Conservation (phyloP, 2,329 filamentous ascomycete genomes). For the Pseudogymnoascus sp. region DNA sequence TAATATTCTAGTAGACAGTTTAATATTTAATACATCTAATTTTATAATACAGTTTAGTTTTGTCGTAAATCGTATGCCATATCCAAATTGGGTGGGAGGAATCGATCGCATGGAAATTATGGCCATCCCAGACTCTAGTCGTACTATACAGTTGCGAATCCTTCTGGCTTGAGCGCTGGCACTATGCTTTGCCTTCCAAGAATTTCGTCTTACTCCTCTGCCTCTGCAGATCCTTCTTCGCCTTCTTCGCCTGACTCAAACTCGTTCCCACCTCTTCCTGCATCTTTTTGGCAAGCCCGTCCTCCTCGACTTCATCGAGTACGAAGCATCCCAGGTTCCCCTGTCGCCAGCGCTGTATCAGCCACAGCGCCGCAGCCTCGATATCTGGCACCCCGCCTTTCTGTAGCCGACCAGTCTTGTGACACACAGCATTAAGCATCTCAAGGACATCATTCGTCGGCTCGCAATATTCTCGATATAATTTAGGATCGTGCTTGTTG, state of each 20-base stretch:
- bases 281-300: slow-evolving; percentile 45
- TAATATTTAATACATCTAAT: neutral
- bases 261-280: slow-evolving; percentile 46
- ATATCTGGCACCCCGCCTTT: slow-evolving; percentile 64
- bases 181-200: neutral
- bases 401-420: slow-evolving; percentile 64
- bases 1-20: neutral
- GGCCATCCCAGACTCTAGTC: neutral
- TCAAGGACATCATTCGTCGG: slow-evolving; percentile 80
- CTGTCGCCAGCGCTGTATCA: slow-evolving; percentile 73
- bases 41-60: slow-evolving; percentile 2
- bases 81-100: neutral
- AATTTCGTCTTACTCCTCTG: slow-evolving; percentile 28
- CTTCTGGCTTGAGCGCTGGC: neutral
- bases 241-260: slow-evolving; percentile 61
- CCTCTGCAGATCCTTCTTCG: slow-evolving; percentile 50
- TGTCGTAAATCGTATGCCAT: slow-evolving; percentile 4
- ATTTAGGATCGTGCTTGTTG: slow-evolving; percentile 44
- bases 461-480: slow-evolving; percentile 41
- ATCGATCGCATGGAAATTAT: neutral
- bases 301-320: slow-evolving; percentile 65
- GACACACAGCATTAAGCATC: slow-evolving; percentile 63
- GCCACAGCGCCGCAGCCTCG: slow-evolving; percentile 67
- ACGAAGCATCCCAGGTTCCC: slow-evolving; percentile 70
- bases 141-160: neutral